A percentile compares a stretch with the other conserved stretches of the same genome.
These are phyloP conservation scores for Candolleomyces aberdarensis DNA, from an alignment of 768 basidiomycete species.

Conservation along the genomic window DNA sequence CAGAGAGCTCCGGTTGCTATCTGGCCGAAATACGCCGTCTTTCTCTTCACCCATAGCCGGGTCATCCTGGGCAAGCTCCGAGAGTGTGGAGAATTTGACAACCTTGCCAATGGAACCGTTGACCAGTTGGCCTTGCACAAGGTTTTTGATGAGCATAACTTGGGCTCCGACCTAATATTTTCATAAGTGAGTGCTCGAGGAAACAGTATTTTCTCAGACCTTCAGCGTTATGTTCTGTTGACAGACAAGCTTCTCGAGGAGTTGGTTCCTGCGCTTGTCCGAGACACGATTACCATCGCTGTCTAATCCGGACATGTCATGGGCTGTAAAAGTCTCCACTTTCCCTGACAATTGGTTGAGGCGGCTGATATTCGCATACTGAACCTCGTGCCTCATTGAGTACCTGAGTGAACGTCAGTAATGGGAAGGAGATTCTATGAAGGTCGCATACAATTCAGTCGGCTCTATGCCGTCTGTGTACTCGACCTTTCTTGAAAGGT, in stretches of 20 bases:
- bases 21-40: background rate
- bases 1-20: background rate
- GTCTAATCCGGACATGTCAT: slow-evolving; percentile 45
- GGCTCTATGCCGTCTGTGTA: slow-evolving; percentile 78
- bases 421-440: background rate
- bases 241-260: slow-evolving; percentile 63
- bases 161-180: slow-evolving; percentile 66
- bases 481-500: slow-evolving; percentile 50
- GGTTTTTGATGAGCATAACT: slow-evolving; percentile 83
- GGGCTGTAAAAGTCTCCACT: slow-evolving; percentile 37
- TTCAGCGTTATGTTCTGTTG: slow-evolving; percentile 45
- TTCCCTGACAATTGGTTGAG: slow-evolving; percentile 40
- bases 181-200: slow-evolving; percentile 1
- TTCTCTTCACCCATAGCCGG: slow-evolving; percentile 26
- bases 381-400: slow-evolving; percentile 71
- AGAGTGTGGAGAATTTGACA: slow-evolving; percentile 39
- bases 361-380: slow-evolving; percentile 57
- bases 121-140: slow-evolving; percentile 64
- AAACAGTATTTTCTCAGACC: slow-evolving; percentile 21
- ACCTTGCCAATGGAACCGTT: slow-evolving; percentile 69
- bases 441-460: slow-evolving; percentile 63
- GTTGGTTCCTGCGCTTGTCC: slow-evolving; percentile 34
- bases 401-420: slow-evolving; percentile 40
- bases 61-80: slow-evolving; percentile 38
- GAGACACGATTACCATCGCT: slow-evolving; percentile 35